Conservation (phyloP, 805 yeast species). For the Kregervanrija delftensis region DNA sequence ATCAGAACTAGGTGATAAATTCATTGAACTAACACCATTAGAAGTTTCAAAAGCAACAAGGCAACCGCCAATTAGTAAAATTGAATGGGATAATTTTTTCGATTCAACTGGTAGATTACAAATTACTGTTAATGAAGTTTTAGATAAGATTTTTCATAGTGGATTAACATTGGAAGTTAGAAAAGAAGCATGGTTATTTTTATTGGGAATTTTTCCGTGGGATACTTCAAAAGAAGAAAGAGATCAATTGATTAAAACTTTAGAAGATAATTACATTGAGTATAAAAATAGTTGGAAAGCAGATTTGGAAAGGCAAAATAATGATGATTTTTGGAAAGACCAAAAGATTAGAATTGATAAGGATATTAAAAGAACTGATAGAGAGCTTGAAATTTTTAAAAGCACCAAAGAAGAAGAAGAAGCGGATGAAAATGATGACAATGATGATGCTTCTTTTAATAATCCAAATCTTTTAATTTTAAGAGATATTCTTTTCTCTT, state of each 20-base stretch:
- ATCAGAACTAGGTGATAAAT: constrained; percentile 52
- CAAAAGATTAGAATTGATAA: constrained; percentile 87
- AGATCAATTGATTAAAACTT: constrained; percentile 44
- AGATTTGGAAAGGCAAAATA: constrained; percentile 40
- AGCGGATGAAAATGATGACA: constrained; percentile 25
- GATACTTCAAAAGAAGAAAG: constrained; percentile 70
- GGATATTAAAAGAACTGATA: constrained; percentile 88
- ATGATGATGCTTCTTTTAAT: constrained; percentile 55
- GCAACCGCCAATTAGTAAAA: constrained; percentile 54
- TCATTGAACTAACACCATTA: constrained; percentile 45
- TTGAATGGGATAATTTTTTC: constrained; percentile 82
- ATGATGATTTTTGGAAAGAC: constrained; percentile 76
- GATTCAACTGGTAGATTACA: constrained; percentile 70
- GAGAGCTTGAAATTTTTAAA: constrained; percentile 61
- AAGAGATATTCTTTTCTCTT: constrained; percentile 76
- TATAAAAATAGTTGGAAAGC: constrained; percentile 70
- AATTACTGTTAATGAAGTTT: constrained; percentile 71
- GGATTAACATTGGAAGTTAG: constrained; percentile 61
- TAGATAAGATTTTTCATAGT: constrained; percentile 83
- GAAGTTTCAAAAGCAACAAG: constrained; percentile 60
- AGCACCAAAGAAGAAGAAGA: constrained; percentile 24
- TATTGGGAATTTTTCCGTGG: constrained; percentile 86
- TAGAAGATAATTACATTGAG: constrained; percentile 41
- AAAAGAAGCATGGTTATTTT: constrained; percentile 76
- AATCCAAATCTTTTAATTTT: constrained; percentile 71